These are phyloP conservation scores for Tinospora cordifolia DNA, from an alignment of 164 flowering plant genomes.

Conservation along the genomic window DNA sequence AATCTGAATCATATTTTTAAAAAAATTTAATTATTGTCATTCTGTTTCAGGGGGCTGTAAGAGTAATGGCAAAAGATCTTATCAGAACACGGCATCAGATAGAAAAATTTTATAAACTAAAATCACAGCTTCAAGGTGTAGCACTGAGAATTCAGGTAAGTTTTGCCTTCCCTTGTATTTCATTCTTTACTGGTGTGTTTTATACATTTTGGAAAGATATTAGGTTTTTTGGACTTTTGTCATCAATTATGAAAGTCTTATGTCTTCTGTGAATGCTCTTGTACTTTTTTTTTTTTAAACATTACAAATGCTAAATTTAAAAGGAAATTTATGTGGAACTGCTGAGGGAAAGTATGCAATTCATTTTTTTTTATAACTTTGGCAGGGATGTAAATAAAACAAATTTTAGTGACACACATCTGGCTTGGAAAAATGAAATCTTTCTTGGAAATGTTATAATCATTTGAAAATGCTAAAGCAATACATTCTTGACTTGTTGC, in stretches of 20 bases:
- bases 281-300: not conserved
- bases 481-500: not conserved
- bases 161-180: not conserved
- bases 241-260: not conserved
- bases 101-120: slow-evolving; percentile 85
- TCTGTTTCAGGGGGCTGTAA: slow-evolving; percentile 78
- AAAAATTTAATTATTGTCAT: not conserved
- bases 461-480: not conserved
- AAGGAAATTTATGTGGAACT: too few relatives aligned
- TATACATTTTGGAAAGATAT: not conserved
- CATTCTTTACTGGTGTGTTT: not conserved
- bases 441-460: not conserved
- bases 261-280: not conserved
- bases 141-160: slow-evolving; percentile 82
- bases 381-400: too few relatives aligned
- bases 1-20: too few relatives aligned
- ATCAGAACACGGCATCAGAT: slow-evolving; percentile 90
- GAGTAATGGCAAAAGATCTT: slow-evolving; percentile 96
- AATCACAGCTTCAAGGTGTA: slow-evolving; percentile 95
- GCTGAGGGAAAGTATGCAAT: too few relatives aligned
- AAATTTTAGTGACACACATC: not conserved
- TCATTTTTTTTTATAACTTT: too few relatives aligned
- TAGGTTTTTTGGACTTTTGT: not conserved
- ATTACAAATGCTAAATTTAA: not conserved
- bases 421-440: not conserved